Percentiles rank a stretch among this genome's conserved stretches.
Evolutionary conservation across 2,329 filamentous ascomycete genomes (phyloP).

Genomic region (Cercospora zeina): DNA sequence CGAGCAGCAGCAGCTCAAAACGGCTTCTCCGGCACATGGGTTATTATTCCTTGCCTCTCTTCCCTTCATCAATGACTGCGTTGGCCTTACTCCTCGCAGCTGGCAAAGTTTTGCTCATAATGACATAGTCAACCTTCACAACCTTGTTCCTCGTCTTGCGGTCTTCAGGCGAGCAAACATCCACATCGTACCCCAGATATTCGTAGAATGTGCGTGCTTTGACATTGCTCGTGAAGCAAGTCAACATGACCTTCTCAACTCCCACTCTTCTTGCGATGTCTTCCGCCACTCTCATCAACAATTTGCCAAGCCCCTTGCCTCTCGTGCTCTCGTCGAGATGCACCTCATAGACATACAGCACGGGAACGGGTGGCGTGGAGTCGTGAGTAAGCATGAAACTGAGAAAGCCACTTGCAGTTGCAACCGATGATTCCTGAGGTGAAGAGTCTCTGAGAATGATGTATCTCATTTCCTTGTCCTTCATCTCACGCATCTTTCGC

Average conservation of each 20-base stretch:
- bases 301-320: constrained; percentile 62
- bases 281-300: constrained; percentile 60
- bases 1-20: background rate
- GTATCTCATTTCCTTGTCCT: constrained; percentile 65
- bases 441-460: constrained; percentile 48
- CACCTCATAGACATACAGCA: constrained; percentile 78
- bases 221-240: constrained; percentile 65
- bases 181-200: constrained; percentile 57
- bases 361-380: constrained; percentile 57
- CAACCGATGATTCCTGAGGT: background rate
- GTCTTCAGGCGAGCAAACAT: constrained; percentile 55
- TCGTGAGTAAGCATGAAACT: constrained; percentile 74
- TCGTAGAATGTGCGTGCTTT: constrained; percentile 62
- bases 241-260: constrained; percentile 71
- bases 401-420: constrained; percentile 46
- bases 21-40: background rate
- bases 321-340: constrained; percentile 62
- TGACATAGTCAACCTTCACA: constrained; percentile 54
- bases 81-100: background rate
- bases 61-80: background rate
- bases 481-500: constrained; percentile 68
- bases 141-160: constrained; percentile 52
- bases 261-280: constrained; percentile 56
- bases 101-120: constrained; percentile 50
- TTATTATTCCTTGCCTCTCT: background rate